A percentile compares a stretch with the other conserved stretches of the same genome.
These are phyloP conservation scores for Fraxinus floribunda DNA, from an alignment of 305 asterid genomes.

Conservation along the genomic window DNA sequence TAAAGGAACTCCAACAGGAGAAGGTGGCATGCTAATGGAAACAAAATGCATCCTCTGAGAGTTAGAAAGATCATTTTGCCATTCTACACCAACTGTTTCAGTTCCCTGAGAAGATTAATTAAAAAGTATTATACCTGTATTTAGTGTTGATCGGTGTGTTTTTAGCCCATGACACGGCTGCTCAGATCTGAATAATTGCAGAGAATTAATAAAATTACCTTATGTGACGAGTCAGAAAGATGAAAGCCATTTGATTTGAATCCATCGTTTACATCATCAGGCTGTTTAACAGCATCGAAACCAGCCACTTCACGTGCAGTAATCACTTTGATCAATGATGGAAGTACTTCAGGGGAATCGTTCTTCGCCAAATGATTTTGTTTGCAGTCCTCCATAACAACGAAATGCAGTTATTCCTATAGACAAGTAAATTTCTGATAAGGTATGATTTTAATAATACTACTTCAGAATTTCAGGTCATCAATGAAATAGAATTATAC, in stretches of 20 bases:
- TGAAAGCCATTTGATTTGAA: constrained; percentile 11
- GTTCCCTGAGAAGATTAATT: constrained; percentile 35
- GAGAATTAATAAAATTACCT: constrained; percentile 36
- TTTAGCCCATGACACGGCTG: background rate
- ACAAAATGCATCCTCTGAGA: constrained; percentile 31
- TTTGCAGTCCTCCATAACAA: constrained; percentile 38
- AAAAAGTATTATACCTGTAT: background rate
- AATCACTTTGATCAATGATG: constrained; percentile 52
- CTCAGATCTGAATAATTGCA: background rate
- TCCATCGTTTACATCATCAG: constrained; percentile 9
- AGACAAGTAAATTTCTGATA: background rate
- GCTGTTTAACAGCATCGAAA: constrained; percentile 37
- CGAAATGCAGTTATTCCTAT: constrained; percentile 5
- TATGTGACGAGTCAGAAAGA: constrained; percentile 14
- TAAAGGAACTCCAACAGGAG: constrained; percentile 41
- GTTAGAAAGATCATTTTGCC: constrained; percentile 10
- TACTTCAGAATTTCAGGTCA: background rate
- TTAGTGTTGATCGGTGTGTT: background rate
- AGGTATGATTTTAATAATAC: constrained; percentile 2
- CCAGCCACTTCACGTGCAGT: constrained; percentile 44
- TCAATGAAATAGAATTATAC: background rate
- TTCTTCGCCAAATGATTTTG: constrained; percentile 13
- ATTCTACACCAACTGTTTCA: constrained; percentile 32
- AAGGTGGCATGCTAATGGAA: constrained; percentile 71
- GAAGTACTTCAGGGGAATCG: constrained; percentile 33